Evolutionary conservation across 352 stramenopile genomes (phyloP).

Genomic region (Thalassiosira mediterranea): DNA sequence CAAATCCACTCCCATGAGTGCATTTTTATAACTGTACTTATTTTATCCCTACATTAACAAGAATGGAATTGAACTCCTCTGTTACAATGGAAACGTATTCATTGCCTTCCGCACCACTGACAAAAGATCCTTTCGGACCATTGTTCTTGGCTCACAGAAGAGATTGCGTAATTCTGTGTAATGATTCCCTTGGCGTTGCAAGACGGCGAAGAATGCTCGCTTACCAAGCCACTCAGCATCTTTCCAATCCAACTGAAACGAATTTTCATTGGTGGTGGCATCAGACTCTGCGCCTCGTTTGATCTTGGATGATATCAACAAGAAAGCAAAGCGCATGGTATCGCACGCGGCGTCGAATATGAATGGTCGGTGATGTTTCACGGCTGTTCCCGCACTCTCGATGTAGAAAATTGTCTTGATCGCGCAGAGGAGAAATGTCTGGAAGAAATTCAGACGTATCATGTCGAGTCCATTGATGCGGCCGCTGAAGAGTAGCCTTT

Average conservation of each 20-base stretch:
- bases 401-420: conserved; percentile 72
- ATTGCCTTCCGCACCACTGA: conserved; percentile 15
- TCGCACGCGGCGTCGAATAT: conserved; percentile 58
- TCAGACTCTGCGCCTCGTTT: conserved; percentile 13
- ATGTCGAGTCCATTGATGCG: conserved; percentile 66
- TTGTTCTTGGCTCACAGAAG: conserved; percentile 21
- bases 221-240: conserved; percentile 52
- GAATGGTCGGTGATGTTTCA: conserved; percentile 39
- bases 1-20: too few relatives aligned
- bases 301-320: conserved; percentile 54
- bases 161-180: conserved; percentile 14
- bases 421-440: conserved; percentile 74
- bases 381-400: conserved; percentile 8
- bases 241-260: conserved; percentile 26
- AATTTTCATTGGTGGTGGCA: conserved; percentile 5
- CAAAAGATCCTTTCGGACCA: conserved; percentile 21
- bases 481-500: conserved; percentile 74
- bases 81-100: conserved; percentile 23
- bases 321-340: conserved; percentile 52
- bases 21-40: too few relatives aligned
- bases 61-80: too few relatives aligned
- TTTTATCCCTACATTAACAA: too few relatives aligned
- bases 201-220: conserved; percentile 44
- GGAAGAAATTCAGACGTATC: conserved; percentile 74
- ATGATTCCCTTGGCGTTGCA: conserved; percentile 12